phyloP scores from a whole-genome alignment of 2,329 filamentous ascomycete genomes.

The Gnomoniopsis smithogilvyi region DNA sequence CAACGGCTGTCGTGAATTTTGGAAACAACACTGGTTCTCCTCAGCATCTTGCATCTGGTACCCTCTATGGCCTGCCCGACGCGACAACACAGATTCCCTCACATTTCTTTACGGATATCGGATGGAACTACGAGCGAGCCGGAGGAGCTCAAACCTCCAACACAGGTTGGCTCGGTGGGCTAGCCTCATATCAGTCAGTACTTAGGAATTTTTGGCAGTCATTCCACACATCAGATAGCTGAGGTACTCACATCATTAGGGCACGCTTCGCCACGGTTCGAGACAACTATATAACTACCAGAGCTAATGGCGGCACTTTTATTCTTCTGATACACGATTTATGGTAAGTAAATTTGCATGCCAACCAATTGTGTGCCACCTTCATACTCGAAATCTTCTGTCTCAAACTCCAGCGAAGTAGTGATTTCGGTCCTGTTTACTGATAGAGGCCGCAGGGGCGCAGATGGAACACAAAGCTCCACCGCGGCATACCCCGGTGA shows the following conservation, averaged over 20 bases:
- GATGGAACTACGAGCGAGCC: slow-evolving; percentile 21
- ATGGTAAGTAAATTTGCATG: slow-evolving; percentile 31
- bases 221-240: too few relatives aligned
- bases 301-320: slow-evolving; percentile 39
- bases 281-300: slow-evolving; percentile 41
- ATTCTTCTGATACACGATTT: slow-evolving; percentile 43
- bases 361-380: too few relatives aligned
- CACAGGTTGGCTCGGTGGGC: slow-evolving; percentile 20
- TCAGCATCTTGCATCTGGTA: slow-evolving; percentile 22
- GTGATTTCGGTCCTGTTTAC: too few relatives aligned
- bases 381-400: too few relatives aligned
- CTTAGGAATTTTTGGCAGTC: too few relatives aligned
- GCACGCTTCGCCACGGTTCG: slow-evolving; percentile 39
- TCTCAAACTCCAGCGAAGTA: too few relatives aligned
- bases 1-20: slow-evolving; percentile 22
- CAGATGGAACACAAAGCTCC: slow-evolving; percentile 38
- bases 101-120: slow-evolving; percentile 21
- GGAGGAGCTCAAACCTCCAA: slow-evolving; percentile 21
- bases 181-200: slow-evolving; percentile 16
- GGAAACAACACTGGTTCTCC: slow-evolving; percentile 17
- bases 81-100: slow-evolving; percentile 20
- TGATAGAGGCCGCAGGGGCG: slow-evolving; percentile 25
- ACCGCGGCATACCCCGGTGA: slow-evolving; percentile 43
- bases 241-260: not conserved
- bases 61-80: slow-evolving; percentile 24